Evolutionary conservation across 352 stramenopile species (phyloP), one percentile per base, ranked within the genome.

Genomic region (Phytopythium ostracodes): DNA sequence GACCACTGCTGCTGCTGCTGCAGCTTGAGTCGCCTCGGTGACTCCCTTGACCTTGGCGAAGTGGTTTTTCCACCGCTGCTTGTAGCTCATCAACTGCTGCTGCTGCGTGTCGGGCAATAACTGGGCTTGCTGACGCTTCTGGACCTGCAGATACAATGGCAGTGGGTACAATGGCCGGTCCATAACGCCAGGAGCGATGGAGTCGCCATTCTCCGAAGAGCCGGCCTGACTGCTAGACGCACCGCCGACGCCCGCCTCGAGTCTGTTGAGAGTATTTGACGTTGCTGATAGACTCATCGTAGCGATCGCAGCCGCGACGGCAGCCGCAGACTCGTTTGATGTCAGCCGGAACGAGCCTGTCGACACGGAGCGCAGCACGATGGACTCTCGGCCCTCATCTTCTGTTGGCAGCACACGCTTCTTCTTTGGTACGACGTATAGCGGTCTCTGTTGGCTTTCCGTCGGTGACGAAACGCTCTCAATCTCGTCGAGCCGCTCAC

Each of bases 381-480:
- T 52, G n/a, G 55, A 60, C 6, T 60, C 55, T 20, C 36, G 24
- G 2, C 55, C 55, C 15, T 60, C 55, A 18, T 60, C 55, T n/a
- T 60, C 55, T 8, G 27, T 18, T 2, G 27, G 24, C 20, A 33
- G 14, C 55, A 14, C 22, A 25, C 38, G 38, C 38, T 60, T 50
- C 40, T 60, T 60, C 55, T 79, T 80, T n/a, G 81, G 78, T 1
- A 63, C 56, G 43, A 64, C 53, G 43, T 64, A 66, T 27, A 60
- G 18, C 10, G 15, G 44, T 12, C 52, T 55, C 40, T 62, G 35
- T 56, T 67, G 64, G 35, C 68, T 84, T 29, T 84, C 75, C 18
- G 69, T 74, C 5, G 65, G 71, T 18, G 75, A 87, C 12, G 75
- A 81, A n/a, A 81, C 40, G 17, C 73, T 83, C 36, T 79, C 71